Evolutionary conservation across 1,284 basidiomycete genomes (phyloP).

Genomic region (Inonotus hispidus): DNA sequence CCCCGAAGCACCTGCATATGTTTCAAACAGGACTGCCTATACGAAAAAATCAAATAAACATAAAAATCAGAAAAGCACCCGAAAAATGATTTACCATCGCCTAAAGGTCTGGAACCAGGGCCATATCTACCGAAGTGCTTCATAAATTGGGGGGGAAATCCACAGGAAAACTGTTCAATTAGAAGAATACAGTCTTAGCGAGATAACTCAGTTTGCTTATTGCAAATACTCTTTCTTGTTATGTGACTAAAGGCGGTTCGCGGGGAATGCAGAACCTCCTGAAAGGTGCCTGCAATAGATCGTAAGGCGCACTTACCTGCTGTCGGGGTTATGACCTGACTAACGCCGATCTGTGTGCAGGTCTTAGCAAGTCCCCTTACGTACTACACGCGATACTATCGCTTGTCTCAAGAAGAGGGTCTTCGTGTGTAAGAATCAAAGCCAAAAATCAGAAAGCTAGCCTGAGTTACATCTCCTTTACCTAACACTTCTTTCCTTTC

Average conservation of each 20-base stretch:
- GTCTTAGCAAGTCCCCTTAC: neutral
- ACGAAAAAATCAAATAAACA: no score
- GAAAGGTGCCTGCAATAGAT: no score
- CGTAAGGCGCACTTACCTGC: neutral
- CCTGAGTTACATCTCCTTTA: neutral
- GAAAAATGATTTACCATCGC: neutral
- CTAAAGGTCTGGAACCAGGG: neutral
- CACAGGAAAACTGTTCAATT: no score
- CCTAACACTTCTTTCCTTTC: neutral
- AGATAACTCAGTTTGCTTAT: no score
- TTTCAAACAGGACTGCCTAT: no score
- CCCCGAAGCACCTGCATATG: neutral
- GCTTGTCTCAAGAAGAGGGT: neutral
- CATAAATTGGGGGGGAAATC: neutral
- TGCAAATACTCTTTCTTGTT: no score
- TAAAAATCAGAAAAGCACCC: neutral
- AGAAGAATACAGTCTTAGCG: no score
- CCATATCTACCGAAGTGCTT: neutral
- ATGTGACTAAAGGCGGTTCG: no score
- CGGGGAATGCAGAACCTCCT: no score
- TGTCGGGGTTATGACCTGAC: neutral
- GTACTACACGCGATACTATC: neutral
- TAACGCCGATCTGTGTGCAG: neutral
- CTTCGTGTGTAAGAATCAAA: neutral
- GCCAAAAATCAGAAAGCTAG: neutral